A percentile compares a stretch with the other conserved stretches of the same genome.
phyloP scores from a whole-genome alignment of 805 yeast genomes.

The Wickerhamiella lipophila region DNA sequence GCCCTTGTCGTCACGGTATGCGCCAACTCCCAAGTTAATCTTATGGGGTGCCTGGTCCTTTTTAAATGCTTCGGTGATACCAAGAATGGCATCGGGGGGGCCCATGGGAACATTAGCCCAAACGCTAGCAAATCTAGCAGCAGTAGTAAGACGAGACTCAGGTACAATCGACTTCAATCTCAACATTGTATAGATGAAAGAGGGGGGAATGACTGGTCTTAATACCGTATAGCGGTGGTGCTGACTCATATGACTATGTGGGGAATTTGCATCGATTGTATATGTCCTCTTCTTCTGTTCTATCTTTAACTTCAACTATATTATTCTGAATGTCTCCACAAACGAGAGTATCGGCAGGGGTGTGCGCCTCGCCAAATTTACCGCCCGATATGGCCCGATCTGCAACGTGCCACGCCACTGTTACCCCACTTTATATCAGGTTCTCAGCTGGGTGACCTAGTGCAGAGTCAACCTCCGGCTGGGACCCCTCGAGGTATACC shows the following conservation, averaged over 20 bases:
- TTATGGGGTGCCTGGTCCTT: conserved; percentile 41
- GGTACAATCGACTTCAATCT: not conserved
- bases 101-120: conserved; percentile 40
- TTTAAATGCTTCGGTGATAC: conserved; percentile 63
- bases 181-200: not conserved
- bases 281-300: too few species aligned
- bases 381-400: not conserved
- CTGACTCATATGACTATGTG: conserved; percentile 3
- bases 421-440: not conserved
- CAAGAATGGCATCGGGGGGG: conserved; percentile 74
- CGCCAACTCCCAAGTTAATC: conserved; percentile 66
- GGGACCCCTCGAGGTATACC: not conserved
- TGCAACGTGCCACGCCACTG: not conserved
- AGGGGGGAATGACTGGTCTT: not conserved
- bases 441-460: too few species aligned
- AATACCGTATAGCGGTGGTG: not conserved
- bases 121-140: conserved; percentile 19
- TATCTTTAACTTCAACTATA: too few species aligned
- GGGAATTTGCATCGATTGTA: too few species aligned
- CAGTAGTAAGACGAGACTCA: not conserved
- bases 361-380: not conserved
- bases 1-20: conserved; percentile 80
- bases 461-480: too few species aligned
- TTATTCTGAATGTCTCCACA: too few species aligned
- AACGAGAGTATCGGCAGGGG: too few species aligned